Conservation (phyloP, 352 stramenopile species). For the Elongisporangium senticosum region DNA sequence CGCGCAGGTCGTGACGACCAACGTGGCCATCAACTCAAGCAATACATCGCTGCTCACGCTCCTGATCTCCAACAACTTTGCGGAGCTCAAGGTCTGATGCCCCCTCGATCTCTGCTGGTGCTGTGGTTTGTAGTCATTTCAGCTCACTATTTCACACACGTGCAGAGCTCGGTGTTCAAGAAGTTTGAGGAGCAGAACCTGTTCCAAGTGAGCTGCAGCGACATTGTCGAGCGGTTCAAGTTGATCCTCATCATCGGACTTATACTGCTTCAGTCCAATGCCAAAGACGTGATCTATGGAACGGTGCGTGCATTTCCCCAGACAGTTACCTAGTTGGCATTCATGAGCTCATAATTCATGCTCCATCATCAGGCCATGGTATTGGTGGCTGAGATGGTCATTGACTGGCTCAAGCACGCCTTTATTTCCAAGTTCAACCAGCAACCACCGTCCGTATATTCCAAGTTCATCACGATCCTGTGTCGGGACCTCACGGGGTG, state of each 20-base stretch:
- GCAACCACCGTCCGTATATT: constrained; percentile 92
- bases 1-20: constrained; percentile 95
- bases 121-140: not conserved
- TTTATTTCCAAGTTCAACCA: constrained; percentile 99
- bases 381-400: constrained; percentile 91
- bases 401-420: constrained; percentile 98
- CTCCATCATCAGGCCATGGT: constrained; percentile 74
- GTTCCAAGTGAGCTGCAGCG: constrained; percentile 96
- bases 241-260: constrained; percentile 94
- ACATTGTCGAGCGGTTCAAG: constrained; percentile 98
- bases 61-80: constrained; percentile 98
- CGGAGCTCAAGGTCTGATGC: constrained; percentile 91
- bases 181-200: constrained; percentile 95
- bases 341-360: not conserved
- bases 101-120: not conserved
- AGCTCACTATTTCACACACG: not conserved
- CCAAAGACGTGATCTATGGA: constrained; percentile 65
- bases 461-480: constrained; percentile 93
- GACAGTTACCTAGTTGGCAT: not conserved
- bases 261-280: constrained; percentile 90
- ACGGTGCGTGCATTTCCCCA: constrained; percentile 35
- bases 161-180: constrained; percentile 94
- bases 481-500: constrained; percentile 93
- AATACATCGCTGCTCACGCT: constrained; percentile 93
- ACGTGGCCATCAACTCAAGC: constrained; percentile 95